phyloP scores from a whole-genome alignment of 805 yeast genomes.

The Yarrowia keelungensis region DNA sequence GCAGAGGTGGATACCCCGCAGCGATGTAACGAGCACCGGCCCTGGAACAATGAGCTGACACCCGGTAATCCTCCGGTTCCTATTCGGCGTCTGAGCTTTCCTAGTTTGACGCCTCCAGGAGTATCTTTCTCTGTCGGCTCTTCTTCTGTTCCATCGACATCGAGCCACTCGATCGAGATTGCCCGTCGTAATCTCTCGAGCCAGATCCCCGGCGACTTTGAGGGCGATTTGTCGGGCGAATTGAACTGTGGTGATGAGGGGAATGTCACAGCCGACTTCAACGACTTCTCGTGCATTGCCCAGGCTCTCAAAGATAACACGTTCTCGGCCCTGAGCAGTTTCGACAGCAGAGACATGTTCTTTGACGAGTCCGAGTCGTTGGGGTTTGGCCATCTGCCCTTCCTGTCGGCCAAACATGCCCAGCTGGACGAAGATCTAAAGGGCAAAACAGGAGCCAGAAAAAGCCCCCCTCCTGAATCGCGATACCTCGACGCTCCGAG shows the following conservation, averaged over 20 bases:
- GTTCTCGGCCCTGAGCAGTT: slow-evolving; percentile 11
- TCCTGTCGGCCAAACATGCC: slow-evolving; percentile 12
- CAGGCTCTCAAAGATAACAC: slow-evolving; percentile 8
- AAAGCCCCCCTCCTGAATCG: no score
- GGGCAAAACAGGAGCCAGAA: no score
- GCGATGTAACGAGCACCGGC: slow-evolving; percentile 18
- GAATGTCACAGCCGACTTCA: background rate
- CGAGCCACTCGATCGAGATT: slow-evolving; percentile 9
- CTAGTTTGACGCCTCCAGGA: slow-evolving; percentile 7
- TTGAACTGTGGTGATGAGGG: background rate
- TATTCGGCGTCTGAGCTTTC: slow-evolving; percentile 19
- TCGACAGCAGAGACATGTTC: slow-evolving; percentile 6
- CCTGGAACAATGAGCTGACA: slow-evolving; percentile 28
- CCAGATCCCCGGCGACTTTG: slow-evolving; percentile 29
- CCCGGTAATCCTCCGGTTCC: slow-evolving; percentile 24
- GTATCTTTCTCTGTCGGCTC: background rate
- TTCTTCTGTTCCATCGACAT: background rate
- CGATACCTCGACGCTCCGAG: no score
- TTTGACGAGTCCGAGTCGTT: slow-evolving; percentile 17
- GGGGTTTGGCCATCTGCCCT: background rate
- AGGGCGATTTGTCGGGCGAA: slow-evolving; percentile 2
- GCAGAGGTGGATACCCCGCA: slow-evolving; percentile 32
- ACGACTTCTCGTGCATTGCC: slow-evolving; percentile 23
- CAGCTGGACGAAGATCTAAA: background rate
- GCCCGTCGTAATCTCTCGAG: slow-evolving; percentile 18